A percentile compares a stretch with the other conserved stretches of the same genome.
These are phyloP conservation scores for Annulohypoxylon bovei DNA, from an alignment of 495 filamentous ascomycete genomes.

Conservation along the genomic window DNA sequence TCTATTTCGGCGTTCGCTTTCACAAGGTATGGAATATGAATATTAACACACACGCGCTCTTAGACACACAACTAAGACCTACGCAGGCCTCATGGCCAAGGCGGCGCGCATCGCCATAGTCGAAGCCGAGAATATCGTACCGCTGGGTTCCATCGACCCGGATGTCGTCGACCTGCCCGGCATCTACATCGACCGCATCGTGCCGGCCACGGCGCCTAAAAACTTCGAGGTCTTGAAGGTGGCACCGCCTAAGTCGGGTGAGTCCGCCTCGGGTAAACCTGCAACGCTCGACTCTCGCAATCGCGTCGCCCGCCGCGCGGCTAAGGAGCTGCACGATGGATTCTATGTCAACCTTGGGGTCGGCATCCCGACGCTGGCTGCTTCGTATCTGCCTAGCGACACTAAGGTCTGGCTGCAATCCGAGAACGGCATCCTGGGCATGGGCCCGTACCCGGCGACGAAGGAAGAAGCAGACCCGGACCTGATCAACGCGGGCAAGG, in stretches of 20 bases:
- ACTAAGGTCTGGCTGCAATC: slow-evolving; percentile 67
- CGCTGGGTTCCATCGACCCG: slow-evolving; percentile 66
- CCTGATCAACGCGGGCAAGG: slow-evolving; percentile 70
- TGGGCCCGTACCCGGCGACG: slow-evolving; percentile 68
- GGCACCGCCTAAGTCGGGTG: slow-evolving; percentile 31
- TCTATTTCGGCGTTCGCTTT: background rate
- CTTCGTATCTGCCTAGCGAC: slow-evolving; percentile 61
- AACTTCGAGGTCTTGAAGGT: slow-evolving; percentile 66
- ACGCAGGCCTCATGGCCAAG: slow-evolving; percentile 68
- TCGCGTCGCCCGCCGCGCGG: slow-evolving; percentile 67
- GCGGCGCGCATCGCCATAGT: slow-evolving; percentile 71
- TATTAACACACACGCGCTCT: background rate
- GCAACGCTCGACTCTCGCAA: slow-evolving; percentile 56
- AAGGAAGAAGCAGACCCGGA: slow-evolving; percentile 65
- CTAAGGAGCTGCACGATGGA: slow-evolving; percentile 70
- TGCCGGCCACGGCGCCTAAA: slow-evolving; percentile 64
- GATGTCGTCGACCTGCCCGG: slow-evolving; percentile 69
- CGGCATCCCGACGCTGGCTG: slow-evolving; percentile 69
- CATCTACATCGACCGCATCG: slow-evolving; percentile 71
- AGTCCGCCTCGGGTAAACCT: slow-evolving; percentile 17
- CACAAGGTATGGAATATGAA: background rate
- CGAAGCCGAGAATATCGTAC: slow-evolving; percentile 75
- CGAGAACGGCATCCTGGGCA: slow-evolving; percentile 70
- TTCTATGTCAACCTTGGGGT: slow-evolving; percentile 76
- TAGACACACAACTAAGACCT: slow-evolving; percentile 69